phyloP scores from a whole-genome alignment of 345 rosid genomes.

The Lagerstroemia speciosa region DNA sequence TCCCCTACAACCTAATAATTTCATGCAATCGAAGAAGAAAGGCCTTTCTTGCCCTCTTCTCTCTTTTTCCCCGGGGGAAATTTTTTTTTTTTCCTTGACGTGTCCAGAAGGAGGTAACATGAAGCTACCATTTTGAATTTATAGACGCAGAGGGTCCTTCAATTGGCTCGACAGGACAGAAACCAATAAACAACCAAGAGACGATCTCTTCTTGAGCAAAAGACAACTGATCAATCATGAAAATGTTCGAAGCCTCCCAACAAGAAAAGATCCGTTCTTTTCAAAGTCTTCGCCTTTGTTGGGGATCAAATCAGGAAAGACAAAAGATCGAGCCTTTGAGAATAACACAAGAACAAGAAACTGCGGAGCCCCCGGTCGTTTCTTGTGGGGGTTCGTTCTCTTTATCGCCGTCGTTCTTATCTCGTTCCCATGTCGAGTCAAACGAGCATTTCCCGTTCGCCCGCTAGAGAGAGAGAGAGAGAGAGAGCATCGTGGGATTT shows the following conservation, averaged over 20 bases:
- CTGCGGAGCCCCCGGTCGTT: neutral
- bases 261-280: no score
- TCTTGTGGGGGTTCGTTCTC: neutral
- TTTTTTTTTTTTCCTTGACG: neutral
- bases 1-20: neutral
- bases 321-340: no score
- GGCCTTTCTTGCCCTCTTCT: no score
- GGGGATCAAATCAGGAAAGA: no score
- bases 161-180: neutral
- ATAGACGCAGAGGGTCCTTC: neutral
- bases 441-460: neutral
- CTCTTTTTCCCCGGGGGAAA: neutral
- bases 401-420: neutral
- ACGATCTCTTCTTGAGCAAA: no score
- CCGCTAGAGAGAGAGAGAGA: neutral
- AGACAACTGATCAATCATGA: neutral
- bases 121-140: neutral
- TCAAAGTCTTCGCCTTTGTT: no score
- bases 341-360: slow-evolving; percentile 1
- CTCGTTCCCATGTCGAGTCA: neutral
- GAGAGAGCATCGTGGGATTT: neutral
- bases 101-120: neutral
- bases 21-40: neutral
- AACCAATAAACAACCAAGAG: neutral
- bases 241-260: neutral